phyloP scores from a whole-genome alignment of 345 rosid species.

The Toxicodendron radicans region DNA sequence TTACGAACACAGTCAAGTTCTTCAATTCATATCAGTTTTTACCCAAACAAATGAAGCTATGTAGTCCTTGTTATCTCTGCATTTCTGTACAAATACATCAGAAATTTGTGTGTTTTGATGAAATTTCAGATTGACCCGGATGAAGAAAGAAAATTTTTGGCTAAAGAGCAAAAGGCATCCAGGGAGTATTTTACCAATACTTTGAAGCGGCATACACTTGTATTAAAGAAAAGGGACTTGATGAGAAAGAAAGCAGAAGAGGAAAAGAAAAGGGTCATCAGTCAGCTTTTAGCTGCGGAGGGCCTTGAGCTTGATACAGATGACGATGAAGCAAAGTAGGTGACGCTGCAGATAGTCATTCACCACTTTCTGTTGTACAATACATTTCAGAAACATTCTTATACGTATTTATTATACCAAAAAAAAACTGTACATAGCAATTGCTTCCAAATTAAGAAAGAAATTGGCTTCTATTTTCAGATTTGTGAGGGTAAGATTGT shows the following conservation, averaged over 20 bases:
- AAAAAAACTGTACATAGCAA: slow-evolving; percentile 8
- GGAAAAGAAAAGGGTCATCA: slow-evolving; percentile 57
- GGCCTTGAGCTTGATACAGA: slow-evolving; percentile 88
- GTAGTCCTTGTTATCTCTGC: neutral
- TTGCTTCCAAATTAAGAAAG: slow-evolving; percentile 2
- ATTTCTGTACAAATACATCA: neutral
- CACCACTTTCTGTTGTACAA: neutral
- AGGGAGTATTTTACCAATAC: slow-evolving; percentile 61
- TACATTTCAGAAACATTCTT: neutral
- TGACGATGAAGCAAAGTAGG: slow-evolving; percentile 45
- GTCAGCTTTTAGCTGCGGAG: slow-evolving; percentile 83
- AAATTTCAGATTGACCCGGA: slow-evolving; percentile 72
- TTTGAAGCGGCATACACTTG: slow-evolving; percentile 74
- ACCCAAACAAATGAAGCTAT: neutral
- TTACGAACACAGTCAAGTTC: neutral
- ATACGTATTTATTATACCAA: neutral
- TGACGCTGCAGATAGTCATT: neutral
- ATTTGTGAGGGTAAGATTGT: no score
- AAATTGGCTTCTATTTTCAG: neutral
- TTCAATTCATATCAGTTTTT: neutral
- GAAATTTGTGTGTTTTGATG: slow-evolving; percentile 15
- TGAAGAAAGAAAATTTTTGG: slow-evolving; percentile 79
- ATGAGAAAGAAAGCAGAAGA: slow-evolving; percentile 86
- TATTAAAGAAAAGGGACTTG: slow-evolving; percentile 83
- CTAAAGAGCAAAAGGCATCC: slow-evolving; percentile 82